Base-by-base conservation (phyloP, 169 alveolate species). In the Cytauxzoon felis region DNA sequence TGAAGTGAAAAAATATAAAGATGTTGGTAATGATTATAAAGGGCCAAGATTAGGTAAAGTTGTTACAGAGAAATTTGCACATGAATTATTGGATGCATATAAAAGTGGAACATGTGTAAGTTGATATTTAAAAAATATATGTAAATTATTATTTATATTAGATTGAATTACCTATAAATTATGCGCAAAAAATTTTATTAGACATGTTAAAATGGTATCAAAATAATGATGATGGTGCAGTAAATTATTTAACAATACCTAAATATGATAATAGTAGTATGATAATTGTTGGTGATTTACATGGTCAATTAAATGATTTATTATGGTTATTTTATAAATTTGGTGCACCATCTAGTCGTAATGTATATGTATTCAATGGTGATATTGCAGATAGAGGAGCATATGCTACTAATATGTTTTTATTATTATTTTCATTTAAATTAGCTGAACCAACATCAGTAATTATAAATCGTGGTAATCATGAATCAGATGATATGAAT, bases 301-400 rank as follows among this genome's bases (percentile, higher is more conserved):
- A 93, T 81, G 97, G 96, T 5, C 97, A 93, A 78, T 83, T 91
- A 42, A 86, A 90, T 60, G 96, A 93, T 64, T 90, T 93, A 42
- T 75, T 91, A 68, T 91, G 95, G 93, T 75, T 93, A 13, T 84
- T 93, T 73, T 89, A 85, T 80, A 87, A 88, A 59, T 89, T 88
- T 62, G 97, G 97, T 0, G 88, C 90, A 23, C 97, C 97, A 13
- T 81, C 91, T 33, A 83, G 87, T 19, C 78, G 88, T 26, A 91
- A 91, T 53, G 92, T 86, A 11, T 92, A 92, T 52, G 54, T 93
- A 60, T 93, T 93, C 76, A 93, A 93, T 71, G 97, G 97, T 0
- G 97, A 93, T 53, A 90, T 93, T 24, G 95, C 95, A 0, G 97
- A 93, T 62, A 80, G 97, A 8, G 97, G 97, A 5, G 72, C 84